Evolutionary conservation across 148 eudicot genomes (phyloP).

Genomic region (Dysphania ambrosioides): DNA sequence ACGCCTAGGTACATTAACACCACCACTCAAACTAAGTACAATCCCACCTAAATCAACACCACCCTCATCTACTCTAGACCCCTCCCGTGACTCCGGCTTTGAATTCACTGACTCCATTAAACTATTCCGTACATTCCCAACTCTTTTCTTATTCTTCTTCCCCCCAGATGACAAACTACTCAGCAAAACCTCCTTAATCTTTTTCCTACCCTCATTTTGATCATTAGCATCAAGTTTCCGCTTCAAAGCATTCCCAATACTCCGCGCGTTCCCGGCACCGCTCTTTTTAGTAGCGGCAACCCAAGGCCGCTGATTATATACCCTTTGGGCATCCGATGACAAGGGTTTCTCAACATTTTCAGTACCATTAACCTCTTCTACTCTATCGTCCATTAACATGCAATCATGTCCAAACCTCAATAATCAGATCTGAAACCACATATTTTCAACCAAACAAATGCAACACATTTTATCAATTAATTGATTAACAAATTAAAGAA

Average conservation of each 20-base stretch:
- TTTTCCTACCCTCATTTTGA: constrained; percentile 37
- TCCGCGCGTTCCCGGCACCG: constrained; percentile 6
- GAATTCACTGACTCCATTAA: constrained; percentile 18
- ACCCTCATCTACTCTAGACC: constrained; percentile 21
- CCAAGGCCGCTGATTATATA: constrained; percentile 36
- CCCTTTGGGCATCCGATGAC: constrained; percentile 55
- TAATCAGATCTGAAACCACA: constrained; percentile 62
- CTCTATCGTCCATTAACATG: constrained; percentile 80
- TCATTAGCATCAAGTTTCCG: constrained; percentile 39
- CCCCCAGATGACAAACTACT: constrained; percentile 41
- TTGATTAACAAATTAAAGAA: background rate
- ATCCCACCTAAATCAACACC: constrained; percentile 34
- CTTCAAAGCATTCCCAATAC: constrained; percentile 28
- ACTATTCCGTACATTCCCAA: constrained; percentile 31
- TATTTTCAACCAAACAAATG: constrained; percentile 22
- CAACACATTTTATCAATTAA: constrained; percentile 13
- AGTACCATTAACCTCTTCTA: constrained; percentile 38
- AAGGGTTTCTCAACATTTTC: constrained; percentile 44
- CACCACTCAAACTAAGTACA: constrained; percentile 39
- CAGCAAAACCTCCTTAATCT: constrained; percentile 45
- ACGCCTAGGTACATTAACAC: constrained; percentile 61
- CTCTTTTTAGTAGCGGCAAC: constrained; percentile 30
- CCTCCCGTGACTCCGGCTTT: constrained; percentile 24
- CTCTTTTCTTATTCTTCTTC: constrained; percentile 44
- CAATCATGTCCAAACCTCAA: constrained; percentile 34